These are phyloP conservation scores for Chaetomium olivaceum DNA, from an alignment of 2,329 filamentous ascomycete species.

Conservation along the genomic window DNA sequence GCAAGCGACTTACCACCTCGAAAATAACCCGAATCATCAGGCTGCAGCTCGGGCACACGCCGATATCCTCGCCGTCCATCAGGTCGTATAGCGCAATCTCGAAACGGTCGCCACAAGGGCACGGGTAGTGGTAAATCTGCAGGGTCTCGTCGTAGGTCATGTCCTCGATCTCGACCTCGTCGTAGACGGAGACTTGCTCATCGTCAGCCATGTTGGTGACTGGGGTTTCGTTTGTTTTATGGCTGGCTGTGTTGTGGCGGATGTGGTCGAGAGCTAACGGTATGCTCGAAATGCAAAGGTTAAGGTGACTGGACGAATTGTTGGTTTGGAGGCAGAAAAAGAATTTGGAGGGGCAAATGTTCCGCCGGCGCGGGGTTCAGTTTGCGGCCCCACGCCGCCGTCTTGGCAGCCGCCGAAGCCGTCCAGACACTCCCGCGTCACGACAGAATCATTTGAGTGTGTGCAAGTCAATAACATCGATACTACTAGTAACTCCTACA, in stretches of 20 bases:
- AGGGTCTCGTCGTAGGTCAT: constrained; percentile 85
- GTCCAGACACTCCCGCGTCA: no score
- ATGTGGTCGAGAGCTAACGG: background rate
- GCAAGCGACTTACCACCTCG: constrained; percentile 52
- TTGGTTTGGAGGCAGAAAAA: background rate
- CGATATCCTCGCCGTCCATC: constrained; percentile 82
- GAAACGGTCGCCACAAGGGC: constrained; percentile 95
- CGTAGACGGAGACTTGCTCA: constrained; percentile 73
- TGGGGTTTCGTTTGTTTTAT: background rate
- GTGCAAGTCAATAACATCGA: background rate
- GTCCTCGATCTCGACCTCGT: constrained; percentile 98
- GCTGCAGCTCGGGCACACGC: constrained; percentile 96
- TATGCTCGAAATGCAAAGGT: background rate
- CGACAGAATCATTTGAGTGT: no score
- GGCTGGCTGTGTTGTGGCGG: no score
- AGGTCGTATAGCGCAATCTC: constrained; percentile 85
- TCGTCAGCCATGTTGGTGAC: constrained; percentile 58
- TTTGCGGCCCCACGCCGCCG: background rate
- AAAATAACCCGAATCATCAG: constrained; percentile 96
- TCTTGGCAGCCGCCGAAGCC: constrained; percentile 1
- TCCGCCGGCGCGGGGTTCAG: constrained; percentile 7
- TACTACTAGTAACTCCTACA: background rate
- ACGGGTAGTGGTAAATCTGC: constrained; percentile 93
- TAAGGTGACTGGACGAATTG: background rate
- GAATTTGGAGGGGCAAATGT: constrained; percentile 27